Percentiles rank a stretch among this genome's conserved stretches.
Evolutionary conservation across 2,329 filamentous ascomycete genomes (phyloP).

Genomic region (Daldinia sp.): DNA sequence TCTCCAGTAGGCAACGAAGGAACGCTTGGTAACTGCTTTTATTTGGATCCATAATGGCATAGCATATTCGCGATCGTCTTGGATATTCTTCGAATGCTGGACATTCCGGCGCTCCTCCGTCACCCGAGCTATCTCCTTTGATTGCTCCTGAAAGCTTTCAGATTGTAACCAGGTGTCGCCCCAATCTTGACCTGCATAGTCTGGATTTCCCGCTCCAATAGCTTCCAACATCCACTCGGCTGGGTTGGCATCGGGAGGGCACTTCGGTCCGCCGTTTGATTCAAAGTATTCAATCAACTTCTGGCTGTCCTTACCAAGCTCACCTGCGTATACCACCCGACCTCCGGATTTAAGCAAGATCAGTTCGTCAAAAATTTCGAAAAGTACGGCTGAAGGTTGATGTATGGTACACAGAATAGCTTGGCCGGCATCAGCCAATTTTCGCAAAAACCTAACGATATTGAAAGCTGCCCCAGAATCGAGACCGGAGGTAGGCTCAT

Average conservation of each 20-base stretch:
- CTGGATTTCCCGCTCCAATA: slow-evolving; percentile 69
- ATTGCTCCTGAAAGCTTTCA: slow-evolving; percentile 55
- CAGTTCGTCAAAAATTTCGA: slow-evolving; percentile 65
- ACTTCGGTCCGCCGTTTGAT: slow-evolving; percentile 57
- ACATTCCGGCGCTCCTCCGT: slow-evolving; percentile 54
- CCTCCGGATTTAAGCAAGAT: slow-evolving; percentile 63
- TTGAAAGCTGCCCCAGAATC: slow-evolving; percentile 67
- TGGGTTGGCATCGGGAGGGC: slow-evolving; percentile 58
- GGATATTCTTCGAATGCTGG: slow-evolving; percentile 50
- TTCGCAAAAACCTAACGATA: slow-evolving; percentile 68
- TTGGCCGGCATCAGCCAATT: slow-evolving; percentile 67
- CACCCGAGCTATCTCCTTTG: slow-evolving; percentile 61
- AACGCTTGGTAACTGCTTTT: slow-evolving; percentile 61
- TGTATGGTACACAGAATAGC: slow-evolving; percentile 69
- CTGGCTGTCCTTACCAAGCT: slow-evolving; percentile 59
- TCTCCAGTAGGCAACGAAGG: slow-evolving; percentile 71
- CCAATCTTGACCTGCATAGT: slow-evolving; percentile 69
- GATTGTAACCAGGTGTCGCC: slow-evolving; percentile 66
- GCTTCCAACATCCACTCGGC: slow-evolving; percentile 65
- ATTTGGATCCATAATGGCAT: slow-evolving; percentile 66
- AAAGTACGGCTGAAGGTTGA: slow-evolving; percentile 64
- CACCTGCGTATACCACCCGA: slow-evolving; percentile 62
- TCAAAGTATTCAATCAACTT: slow-evolving; percentile 62
- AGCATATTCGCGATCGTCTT: slow-evolving; percentile 68
- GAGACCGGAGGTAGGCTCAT: slow-evolving; percentile 67